Percentiles rank a stretch among this genome's conserved stretches.
Evolutionary conservation across 176 grass and related monocot species (phyloP).

Genomic region (Triticum turgidum): DNA sequence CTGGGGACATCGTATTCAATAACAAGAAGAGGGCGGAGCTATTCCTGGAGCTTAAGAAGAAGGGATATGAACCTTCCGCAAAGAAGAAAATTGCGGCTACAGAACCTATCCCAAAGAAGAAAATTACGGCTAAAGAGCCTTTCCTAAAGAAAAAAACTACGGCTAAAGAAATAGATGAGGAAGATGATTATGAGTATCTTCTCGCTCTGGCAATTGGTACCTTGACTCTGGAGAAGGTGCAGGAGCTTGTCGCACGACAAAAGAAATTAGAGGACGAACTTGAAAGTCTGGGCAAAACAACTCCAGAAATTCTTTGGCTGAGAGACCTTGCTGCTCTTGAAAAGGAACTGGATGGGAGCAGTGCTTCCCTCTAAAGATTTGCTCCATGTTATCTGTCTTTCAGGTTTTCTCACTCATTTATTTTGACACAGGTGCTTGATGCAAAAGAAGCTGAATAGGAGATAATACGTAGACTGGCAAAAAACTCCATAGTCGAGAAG

Average conservation of each 20-base stretch:
- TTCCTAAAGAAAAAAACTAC: no score
- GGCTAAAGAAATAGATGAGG: constrained; percentile 19
- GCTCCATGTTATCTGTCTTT: not conserved
- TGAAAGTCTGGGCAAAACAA: constrained; percentile 40
- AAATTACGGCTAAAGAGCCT: no score
- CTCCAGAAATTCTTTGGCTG: constrained; percentile 57
- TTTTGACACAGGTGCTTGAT: constrained; percentile 46
- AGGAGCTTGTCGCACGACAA: constrained; percentile 49
- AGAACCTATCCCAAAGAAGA: no score
- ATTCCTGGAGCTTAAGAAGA: constrained; percentile 57
- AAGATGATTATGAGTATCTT: constrained; percentile 78
- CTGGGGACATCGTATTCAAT: constrained; percentile 51
- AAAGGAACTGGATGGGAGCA: constrained; percentile 56
- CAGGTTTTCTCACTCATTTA: not conserved
- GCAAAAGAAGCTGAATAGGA: not conserved
- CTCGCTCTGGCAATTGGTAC: constrained; percentile 71
- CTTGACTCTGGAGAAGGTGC: constrained; percentile 69
- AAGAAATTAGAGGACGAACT: constrained; percentile 45
- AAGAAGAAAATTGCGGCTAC: no score
- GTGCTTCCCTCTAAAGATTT: not conserved
- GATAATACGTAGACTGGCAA: not conserved
- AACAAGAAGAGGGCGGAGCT: constrained; percentile 82
- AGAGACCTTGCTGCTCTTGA: constrained; percentile 78
- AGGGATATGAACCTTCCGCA: constrained; percentile 23
- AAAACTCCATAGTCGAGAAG: not conserved